Conservation (phyloP, 1,284 basidiomycete species). For the Ceratobasidium sp. region DNA sequence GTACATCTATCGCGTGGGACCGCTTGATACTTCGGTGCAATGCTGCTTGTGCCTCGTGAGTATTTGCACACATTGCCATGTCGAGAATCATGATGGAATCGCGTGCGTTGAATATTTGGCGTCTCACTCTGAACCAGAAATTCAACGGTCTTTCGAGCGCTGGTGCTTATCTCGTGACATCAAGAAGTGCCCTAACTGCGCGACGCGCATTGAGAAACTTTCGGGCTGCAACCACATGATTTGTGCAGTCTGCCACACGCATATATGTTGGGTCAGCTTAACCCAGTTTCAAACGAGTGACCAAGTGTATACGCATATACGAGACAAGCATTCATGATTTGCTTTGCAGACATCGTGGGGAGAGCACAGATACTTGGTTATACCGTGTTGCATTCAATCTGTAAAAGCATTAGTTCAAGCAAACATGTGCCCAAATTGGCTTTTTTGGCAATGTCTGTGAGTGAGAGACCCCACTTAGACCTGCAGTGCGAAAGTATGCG, state of each 20-base stretch:
- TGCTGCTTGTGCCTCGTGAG: conserved; percentile 75
- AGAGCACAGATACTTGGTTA: too few species aligned
- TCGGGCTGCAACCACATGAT: conserved; percentile 82
- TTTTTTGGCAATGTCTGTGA: too few species aligned
- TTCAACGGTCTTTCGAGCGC: conserved; percentile 63
- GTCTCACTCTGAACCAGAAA: conserved; percentile 53
- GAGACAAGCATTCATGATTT: too few species aligned
- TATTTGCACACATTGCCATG: conserved; percentile 73
- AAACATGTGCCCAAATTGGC: too few species aligned
- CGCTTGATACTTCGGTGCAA: conserved; percentile 64
- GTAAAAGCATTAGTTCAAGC: too few species aligned
- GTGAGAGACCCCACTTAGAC: too few species aligned
- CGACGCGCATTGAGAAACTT: conserved; percentile 69
- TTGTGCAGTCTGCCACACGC: conserved; percentile 72
- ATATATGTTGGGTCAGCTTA: conserved; percentile 82
- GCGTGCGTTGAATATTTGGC: conserved; percentile 64
- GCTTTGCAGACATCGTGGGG: too few species aligned
- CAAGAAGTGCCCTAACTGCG: conserved; percentile 75
- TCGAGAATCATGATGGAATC: conserved; percentile 71
- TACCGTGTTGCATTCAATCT: too few species aligned
- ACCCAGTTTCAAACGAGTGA: conserved; percentile 68
- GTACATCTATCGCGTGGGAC: conserved; percentile 54
- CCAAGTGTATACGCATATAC: conserved; percentile 70
- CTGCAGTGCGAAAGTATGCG: too few species aligned
- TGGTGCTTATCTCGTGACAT: conserved; percentile 70